These are phyloP conservation scores for Naganishia albida DNA, from an alignment of 1,284 basidiomycete species.

Conservation along the genomic window DNA sequence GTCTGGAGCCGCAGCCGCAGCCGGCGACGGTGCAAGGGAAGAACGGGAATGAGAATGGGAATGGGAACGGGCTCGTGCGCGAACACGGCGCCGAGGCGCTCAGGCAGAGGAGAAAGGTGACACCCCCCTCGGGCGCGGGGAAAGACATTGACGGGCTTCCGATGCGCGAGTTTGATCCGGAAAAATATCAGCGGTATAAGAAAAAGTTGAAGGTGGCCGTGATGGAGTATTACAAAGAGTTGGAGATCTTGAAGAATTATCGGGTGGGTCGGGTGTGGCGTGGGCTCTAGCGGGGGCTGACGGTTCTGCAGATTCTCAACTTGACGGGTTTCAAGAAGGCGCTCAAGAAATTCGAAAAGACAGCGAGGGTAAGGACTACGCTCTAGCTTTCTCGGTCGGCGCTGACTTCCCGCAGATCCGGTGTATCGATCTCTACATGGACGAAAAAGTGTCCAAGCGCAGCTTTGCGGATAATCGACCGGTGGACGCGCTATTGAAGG, in stretches of 20 bases:
- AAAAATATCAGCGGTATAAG: slow-evolving; percentile 78
- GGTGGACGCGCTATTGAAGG: slow-evolving; percentile 68
- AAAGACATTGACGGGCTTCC: background rate
- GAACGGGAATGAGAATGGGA: background rate
- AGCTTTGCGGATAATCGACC: slow-evolving; percentile 59
- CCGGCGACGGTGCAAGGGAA: background rate
- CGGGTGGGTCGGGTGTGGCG: slow-evolving; percentile 60
- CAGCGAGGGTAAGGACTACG: slow-evolving; percentile 61
- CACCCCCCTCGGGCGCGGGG: background rate
- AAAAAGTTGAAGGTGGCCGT: slow-evolving; percentile 79
- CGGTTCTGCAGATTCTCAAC: slow-evolving; percentile 68
- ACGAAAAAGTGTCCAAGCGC: slow-evolving; percentile 64
- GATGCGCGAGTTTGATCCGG: slow-evolving; percentile 61
- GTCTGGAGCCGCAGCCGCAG: background rate
- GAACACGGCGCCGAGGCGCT: background rate
- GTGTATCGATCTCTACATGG: slow-evolving; percentile 67
- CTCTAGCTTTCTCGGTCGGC: background rate
- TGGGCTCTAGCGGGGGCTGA: background rate
- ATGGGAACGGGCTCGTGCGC: background rate
- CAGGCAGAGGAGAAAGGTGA: background rate
- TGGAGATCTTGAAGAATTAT: slow-evolving; percentile 81
- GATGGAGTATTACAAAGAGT: slow-evolving; percentile 77
- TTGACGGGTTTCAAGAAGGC: slow-evolving; percentile 87
- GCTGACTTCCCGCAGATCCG: slow-evolving; percentile 34
- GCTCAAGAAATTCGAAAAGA: slow-evolving; percentile 91